Percentiles rank a stretch among this genome's conserved stretches.
These are phyloP conservation scores for Aspergillus jensenii DNA, from an alignment of 2,329 filamentous ascomycete species.

Conservation along the genomic window DNA sequence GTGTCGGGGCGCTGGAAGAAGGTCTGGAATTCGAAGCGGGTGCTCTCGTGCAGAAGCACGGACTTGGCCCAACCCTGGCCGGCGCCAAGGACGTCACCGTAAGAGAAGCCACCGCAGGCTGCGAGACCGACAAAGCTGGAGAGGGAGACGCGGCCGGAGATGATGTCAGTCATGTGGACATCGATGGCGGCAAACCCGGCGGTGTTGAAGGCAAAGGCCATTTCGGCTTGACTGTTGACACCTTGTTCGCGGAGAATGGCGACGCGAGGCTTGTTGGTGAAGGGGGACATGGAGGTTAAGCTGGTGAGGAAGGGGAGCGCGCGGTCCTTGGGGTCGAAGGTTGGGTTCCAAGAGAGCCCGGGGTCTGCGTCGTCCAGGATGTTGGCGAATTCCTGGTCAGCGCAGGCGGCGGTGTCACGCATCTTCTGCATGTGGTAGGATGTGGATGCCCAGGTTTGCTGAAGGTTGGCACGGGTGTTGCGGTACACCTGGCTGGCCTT, in stretches of 20 bases:
- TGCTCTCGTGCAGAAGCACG: slow-evolving; percentile 77
- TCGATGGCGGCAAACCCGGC: slow-evolving; percentile 91
- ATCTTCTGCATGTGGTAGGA: slow-evolving; percentile 89
- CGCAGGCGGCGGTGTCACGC: slow-evolving; percentile 83
- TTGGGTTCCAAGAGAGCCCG: slow-evolving; percentile 80
- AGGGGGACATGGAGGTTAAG: slow-evolving; percentile 55
- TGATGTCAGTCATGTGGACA: slow-evolving; percentile 92
- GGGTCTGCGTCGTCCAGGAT: slow-evolving; percentile 75
- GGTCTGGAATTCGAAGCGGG: slow-evolving; percentile 72
- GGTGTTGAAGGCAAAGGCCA: slow-evolving; percentile 92
- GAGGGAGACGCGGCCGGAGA: slow-evolving; percentile 76
- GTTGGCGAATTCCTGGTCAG: slow-evolving; percentile 76
- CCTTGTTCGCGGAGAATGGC: slow-evolving; percentile 95
- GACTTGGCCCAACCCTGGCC: slow-evolving; percentile 96
- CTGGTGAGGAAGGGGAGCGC: slow-evolving; percentile 68
- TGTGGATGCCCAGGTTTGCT: slow-evolving; percentile 84
- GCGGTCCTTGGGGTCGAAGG: slow-evolving; percentile 75
- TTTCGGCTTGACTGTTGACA: slow-evolving; percentile 93
- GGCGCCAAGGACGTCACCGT: slow-evolving; percentile 89
- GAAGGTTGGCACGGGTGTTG: slow-evolving; percentile 69
- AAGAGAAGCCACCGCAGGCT: slow-evolving; percentile 96
- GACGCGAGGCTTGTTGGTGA: slow-evolving; percentile 69
- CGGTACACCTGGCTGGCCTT: slow-evolving; percentile 67
- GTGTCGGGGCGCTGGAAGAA: slow-evolving; percentile 91
- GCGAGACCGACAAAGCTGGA: slow-evolving; percentile 83